Base-by-base conservation (phyloP, 2,329 filamentous ascomycete genomes). In the Nemania abortiva region DNA sequence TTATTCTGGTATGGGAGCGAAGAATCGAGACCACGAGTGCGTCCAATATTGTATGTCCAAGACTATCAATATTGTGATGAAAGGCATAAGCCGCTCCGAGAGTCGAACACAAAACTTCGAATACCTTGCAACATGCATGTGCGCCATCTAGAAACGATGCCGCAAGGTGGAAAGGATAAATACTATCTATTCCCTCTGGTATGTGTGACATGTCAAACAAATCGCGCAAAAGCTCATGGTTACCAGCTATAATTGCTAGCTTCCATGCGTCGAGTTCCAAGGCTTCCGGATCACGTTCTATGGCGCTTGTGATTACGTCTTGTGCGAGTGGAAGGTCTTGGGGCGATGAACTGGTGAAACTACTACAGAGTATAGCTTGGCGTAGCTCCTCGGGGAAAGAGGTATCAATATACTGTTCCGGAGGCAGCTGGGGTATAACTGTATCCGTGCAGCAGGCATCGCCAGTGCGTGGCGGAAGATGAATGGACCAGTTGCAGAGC, bases 41-140 rank as follows among this genome's bases (percentile, higher is more conserved):
- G 60, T 84, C 82, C 0, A 83, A 64, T 6, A 83, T 74, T 3
- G 81, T 83, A 58, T 82, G 78, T 2, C 78, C 78, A 20, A 75
- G 65, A 13, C 77, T 62, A 57, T 83, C 54, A 9, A 70, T n/a
- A 18, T 72, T 69, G 29, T 69, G 72, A 27, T 57, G 1, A 20
- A 64, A 68, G 18, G 70, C 65, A n/a, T 69, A 70, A 2, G 42
- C 39, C 15, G 5, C 1, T 1, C 11, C 6, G 1, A 27, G 75
- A 1, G 66, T 15, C 56, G 66, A 13, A 29, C 56, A 27, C 1
- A 76, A 49, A 7, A 0, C 0, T 9, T 56, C 75, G 31, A 69
- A 72, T 13, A 74, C 10, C 0, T 29, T 5, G 61, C 81, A 83
- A 58, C 81, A 83, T 3, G 74, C 59, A 31, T 74, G 76, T 1